A percentile compares a stretch with the other conserved stretches of the same genome.
These are phyloP conservation scores for Skeletonema potamos DNA, from an alignment of 108 stramenopile species.

Conservation along the genomic window DNA sequence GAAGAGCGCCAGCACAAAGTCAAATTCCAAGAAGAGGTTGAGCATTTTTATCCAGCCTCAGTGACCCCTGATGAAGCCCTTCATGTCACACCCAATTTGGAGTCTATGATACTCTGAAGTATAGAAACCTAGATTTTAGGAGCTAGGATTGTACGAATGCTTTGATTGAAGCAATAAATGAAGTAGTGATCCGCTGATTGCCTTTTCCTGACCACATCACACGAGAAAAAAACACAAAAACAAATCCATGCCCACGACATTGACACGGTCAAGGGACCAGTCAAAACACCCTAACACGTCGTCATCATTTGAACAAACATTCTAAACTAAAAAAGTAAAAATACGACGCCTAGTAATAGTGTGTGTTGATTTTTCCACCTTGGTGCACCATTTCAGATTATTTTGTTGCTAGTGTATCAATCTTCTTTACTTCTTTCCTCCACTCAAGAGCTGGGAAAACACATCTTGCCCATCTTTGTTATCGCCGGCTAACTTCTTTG, in stretches of 20 bases:
- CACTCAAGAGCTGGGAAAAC: constrained; percentile 29
- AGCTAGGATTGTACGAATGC: not conserved
- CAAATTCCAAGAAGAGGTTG: constrained; percentile 20
- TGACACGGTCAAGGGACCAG: not conserved
- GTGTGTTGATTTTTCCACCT: not conserved
- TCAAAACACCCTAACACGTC: not conserved
- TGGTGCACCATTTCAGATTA: not conserved
- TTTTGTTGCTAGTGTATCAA: not conserved
- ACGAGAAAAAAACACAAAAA: not conserved
- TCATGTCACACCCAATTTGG: not conserved
- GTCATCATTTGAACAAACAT: not conserved
- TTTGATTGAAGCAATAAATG: not conserved
- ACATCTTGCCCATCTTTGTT: constrained; percentile 53
- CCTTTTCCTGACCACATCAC: not conserved
- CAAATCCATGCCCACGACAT: not conserved
- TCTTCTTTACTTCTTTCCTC: constrained; percentile 25
- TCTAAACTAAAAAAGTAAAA: not conserved
- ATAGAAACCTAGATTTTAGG: not conserved
- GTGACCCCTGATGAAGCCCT: constrained; percentile 15
- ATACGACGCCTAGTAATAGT: not conserved
- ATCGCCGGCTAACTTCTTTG: constrained; percentile 67
- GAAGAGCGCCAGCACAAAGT: constrained; percentile 20
- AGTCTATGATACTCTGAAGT: not conserved
- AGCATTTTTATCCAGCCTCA: constrained; percentile 23
- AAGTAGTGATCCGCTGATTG: not conserved